Evolutionary conservation across 2,329 filamentous ascomycete genomes (phyloP).

Genomic region (Sporothrix humicola): DNA sequence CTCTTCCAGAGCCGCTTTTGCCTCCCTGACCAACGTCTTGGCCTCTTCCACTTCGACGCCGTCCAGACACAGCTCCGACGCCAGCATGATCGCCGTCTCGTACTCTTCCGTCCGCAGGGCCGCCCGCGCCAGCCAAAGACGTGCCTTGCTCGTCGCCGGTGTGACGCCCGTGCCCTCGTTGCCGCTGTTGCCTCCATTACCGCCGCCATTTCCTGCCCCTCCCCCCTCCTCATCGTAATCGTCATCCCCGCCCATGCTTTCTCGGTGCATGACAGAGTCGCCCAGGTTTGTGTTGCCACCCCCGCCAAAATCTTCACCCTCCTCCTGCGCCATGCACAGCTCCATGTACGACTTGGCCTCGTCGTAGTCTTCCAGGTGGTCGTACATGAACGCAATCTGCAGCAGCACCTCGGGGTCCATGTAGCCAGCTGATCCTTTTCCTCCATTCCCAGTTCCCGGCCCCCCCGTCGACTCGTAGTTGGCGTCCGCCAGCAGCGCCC

Average conservation of each 20-base stretch:
- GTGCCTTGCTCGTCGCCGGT: constrained; percentile 85
- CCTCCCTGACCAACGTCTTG: constrained; percentile 87
- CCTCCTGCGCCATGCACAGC: constrained; percentile 89
- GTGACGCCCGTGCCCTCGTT: constrained; percentile 64
- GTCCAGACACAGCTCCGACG: constrained; percentile 91
- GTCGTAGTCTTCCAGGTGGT: constrained; percentile 74
- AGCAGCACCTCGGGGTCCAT: constrained; percentile 91
- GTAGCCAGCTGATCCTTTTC: constrained; percentile 52
- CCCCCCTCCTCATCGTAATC: constrained; percentile 47
- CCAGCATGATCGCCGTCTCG: constrained; percentile 75
- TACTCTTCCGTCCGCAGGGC: constrained; percentile 79
- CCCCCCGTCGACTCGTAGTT: constrained; percentile 71
- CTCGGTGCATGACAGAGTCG: constrained; percentile 62
- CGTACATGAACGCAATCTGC: constrained; percentile 89
- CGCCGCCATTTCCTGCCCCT: constrained; percentile 43
- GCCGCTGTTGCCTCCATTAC: constrained; percentile 44
- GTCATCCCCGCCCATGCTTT: constrained; percentile 51
- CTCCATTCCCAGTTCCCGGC: constrained; percentile 47
- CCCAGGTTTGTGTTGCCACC: constrained; percentile 42
- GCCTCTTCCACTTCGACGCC: constrained; percentile 97
- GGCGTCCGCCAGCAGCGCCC: constrained; percentile 84
- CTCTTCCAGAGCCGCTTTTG: constrained; percentile 73
- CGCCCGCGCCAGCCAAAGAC: constrained; percentile 89
- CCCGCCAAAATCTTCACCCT: constrained; percentile 58
- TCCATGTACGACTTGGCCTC: constrained; percentile 96